A percentile compares a stretch with the other conserved stretches of the same genome.
phyloP scores from a whole-genome alignment of 495 filamentous ascomycete species.

The Penicillium egyptiacum region DNA sequence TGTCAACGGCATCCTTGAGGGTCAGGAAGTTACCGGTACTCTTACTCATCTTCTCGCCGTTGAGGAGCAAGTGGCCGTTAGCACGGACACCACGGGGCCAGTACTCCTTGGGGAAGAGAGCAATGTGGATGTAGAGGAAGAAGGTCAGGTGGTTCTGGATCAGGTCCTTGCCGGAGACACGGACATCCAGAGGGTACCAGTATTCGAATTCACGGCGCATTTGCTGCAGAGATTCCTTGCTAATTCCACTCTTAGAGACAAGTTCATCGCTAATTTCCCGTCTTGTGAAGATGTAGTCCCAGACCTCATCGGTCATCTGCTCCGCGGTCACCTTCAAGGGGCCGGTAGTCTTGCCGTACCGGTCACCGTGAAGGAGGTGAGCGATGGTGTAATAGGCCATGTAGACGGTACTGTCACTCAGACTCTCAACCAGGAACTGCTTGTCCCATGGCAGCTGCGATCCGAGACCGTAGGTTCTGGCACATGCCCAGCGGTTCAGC shows the following conservation, averaged over 20 bases:
- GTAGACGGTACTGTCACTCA: slow-evolving; percentile 91
- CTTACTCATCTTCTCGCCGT: slow-evolving; percentile 97
- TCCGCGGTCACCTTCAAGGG: slow-evolving; percentile 66
- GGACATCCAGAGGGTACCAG: slow-evolving; percentile 90
- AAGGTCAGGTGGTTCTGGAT: slow-evolving; percentile 93
- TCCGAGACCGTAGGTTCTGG: slow-evolving; percentile 87
- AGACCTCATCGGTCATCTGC: slow-evolving; percentile 94
- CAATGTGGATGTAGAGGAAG: slow-evolving; percentile 92
- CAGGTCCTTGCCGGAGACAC: slow-evolving; percentile 82
- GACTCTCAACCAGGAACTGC: slow-evolving; percentile 86
- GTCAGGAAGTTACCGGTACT: slow-evolving; percentile 95
- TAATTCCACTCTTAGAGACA: slow-evolving; percentile 63
- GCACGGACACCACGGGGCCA: slow-evolving; percentile 82
- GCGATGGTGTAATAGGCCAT: slow-evolving; percentile 97
- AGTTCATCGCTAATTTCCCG: slow-evolving; percentile 64
- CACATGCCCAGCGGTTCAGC: slow-evolving; percentile 95
- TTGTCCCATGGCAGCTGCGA: slow-evolving; percentile 95
- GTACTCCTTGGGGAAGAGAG: slow-evolving; percentile 80
- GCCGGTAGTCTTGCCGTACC: slow-evolving; percentile 74
- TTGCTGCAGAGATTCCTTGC: slow-evolving; percentile 64
- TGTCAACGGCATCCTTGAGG: slow-evolving; percentile 77
- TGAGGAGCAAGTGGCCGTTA: slow-evolving; percentile 91
- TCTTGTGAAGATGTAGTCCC: slow-evolving; percentile 87
- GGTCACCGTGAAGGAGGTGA: slow-evolving; percentile 78
- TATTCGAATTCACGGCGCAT: slow-evolving; percentile 93